phyloP scores from a whole-genome alignment of 805 yeast species.

The Candida yuanshanica region DNA sequence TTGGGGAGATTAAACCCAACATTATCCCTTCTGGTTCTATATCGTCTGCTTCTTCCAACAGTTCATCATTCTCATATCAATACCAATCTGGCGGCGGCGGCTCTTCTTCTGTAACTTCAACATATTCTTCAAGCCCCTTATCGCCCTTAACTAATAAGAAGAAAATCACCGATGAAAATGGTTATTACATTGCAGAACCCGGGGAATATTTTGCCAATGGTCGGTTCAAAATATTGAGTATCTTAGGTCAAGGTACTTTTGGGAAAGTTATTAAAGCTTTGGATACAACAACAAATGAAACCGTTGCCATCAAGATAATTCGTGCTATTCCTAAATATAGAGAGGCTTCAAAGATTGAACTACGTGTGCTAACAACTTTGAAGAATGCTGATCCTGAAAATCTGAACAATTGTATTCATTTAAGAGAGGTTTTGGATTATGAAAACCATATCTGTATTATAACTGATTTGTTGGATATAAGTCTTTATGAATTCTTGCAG shows the following conservation, averaged over 20 bases:
- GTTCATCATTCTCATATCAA: conserved; percentile 7
- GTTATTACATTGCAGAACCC: conserved; percentile 60
- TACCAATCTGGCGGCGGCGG: background rate
- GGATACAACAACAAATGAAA: conserved; percentile 49
- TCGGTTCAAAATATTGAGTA: conserved; percentile 57
- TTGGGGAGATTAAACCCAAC: conserved; percentile 37
- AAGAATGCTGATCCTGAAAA: conserved; percentile 62
- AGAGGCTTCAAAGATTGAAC: conserved; percentile 91
- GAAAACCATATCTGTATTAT: conserved; percentile 92
- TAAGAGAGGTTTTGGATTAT: conserved; percentile 86
- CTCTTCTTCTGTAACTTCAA: conserved; percentile 5
- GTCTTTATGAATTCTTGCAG: conserved; percentile 87
- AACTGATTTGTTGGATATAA: conserved; percentile 78
- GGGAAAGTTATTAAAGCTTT: conserved; percentile 85
- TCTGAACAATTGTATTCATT: conserved; percentile 72
- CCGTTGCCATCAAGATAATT: conserved; percentile 87
- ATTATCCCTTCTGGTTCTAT: conserved; percentile 9
- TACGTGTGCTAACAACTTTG: conserved; percentile 72
- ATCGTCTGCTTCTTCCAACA: conserved; percentile 1
- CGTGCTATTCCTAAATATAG: conserved; percentile 90
- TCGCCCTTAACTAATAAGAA: conserved; percentile 14
- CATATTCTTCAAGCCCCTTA: conserved; percentile 10
- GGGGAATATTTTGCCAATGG: conserved; percentile 64
- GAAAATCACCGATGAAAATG: conserved; percentile 37
- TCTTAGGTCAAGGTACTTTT: conserved; percentile 89